Evolutionary conservation across 1,284 basidiomycete species (phyloP), one percentile per base, ranked within the genome.

Genomic region (Dichomitus squalens): DNA sequence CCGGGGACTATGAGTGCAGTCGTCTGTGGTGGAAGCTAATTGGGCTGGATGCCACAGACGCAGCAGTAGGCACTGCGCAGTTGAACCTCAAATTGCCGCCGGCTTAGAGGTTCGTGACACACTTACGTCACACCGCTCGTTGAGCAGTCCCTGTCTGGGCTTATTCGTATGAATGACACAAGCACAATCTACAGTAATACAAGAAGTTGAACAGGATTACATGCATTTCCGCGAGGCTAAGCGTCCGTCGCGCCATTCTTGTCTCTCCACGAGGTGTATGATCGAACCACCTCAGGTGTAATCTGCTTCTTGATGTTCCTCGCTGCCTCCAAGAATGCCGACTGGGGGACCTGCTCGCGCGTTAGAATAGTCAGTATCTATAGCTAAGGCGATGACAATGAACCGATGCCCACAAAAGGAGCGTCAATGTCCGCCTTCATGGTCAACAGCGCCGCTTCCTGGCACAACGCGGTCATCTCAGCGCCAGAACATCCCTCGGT

Each of bases 401-500:
- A 5, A 18, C 27, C 29, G 47, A 8, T 21, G 69, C 90, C 69
- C 64, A 96, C 95, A 66, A 78, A 83, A 35, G 84, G 79, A 4
- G 93, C 88, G 58, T 93, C 72, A 23, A 98, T 86, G 70, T 97
- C 83, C 60, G 85, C 81, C 66, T 93, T 88, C 93, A 97, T 96
- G 0, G 95, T 92, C 38, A 90, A 72, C 63, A 99, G 73, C 0
- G 96, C 97, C 1, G 97, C 97, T 73, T 99, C 96, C 76, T 99
- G 97, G 70, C 96, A 98, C 49, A 99, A 82, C 1, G 91, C 87
- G 6, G 87, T 83, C 27, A 99, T 88, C 70, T 99, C 97, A 6
- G 97, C 97, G 9, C 97, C 97, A 11, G 96, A 98, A 70, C 94
- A 99, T 0, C 96, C 97, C 9, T 92, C 86, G 3, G 94, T 92